Base-by-base conservation (phyloP, 2,329 filamentous ascomycete genomes). In the Aureobasidium sp. region DNA sequence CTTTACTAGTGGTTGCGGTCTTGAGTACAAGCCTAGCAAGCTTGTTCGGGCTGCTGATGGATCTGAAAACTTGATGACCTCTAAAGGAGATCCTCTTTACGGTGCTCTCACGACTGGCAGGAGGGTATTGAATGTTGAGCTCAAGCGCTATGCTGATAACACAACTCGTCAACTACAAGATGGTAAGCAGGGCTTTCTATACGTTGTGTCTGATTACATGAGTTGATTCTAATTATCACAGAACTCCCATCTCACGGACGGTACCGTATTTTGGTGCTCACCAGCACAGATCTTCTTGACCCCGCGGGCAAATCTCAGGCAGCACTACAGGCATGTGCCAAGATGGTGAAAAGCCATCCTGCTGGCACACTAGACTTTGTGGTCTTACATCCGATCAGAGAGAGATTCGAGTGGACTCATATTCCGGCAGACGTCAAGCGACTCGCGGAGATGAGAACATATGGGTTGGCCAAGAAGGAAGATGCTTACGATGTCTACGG, bases 401-500 rank as follows among this genome's bases (percentile, higher is more conserved):
- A 63, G 8, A 29, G 26, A 5, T 63, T 69, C 10, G 65, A 66
- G 53, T 69, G 67, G 68, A 61, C 51, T 6, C 64, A 68, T 43
- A 59, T 69, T 34, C 67, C 67, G 6, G 26, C n/a, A 20, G 61
- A 50, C 17, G 63, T 68, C 9, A 64, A 59, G 44, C 53, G 64
- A 61, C 12, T 43, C 34, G 63, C 65, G 5, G 68, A 69, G 61
- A 67, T 65, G 64, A 50, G 67, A 24, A 63, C 66, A 24, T 55
- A 65, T n/a, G 66, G 66, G n/a, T 17, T 61, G 3, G 57, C 66
- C 12, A 60, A 57, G 44, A 65, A 51, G 29, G 64, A 65, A 3
- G 66, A 65, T 62, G 75, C 77, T 20, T 79, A 88, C 67, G 73
- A 79, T 61, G 78, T 78, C 6, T 87, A 84, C 63, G 86, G 85